A percentile compares a stretch with the other conserved stretches of the same genome.
phyloP scores from a whole-genome alignment of 768 basidiomycete genomes.

The Pisolithus albus region DNA sequence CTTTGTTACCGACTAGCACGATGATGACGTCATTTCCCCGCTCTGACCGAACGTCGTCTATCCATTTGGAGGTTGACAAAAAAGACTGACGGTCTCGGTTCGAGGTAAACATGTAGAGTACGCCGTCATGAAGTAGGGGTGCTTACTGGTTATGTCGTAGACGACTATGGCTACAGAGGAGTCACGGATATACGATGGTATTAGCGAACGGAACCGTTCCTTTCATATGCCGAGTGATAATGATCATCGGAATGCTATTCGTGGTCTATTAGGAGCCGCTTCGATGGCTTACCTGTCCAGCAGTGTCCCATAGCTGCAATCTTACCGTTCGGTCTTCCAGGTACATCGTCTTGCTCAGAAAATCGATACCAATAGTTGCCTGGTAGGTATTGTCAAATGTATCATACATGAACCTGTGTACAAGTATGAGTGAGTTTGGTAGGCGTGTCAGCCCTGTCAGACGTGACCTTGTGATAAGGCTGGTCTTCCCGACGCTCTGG shows the following conservation, averaged over 20 bases:
- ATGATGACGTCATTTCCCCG: slow-evolving; percentile 97
- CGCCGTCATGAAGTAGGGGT: not conserved
- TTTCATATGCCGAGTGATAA: slow-evolving; percentile 23
- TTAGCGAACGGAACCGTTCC: slow-evolving; percentile 96
- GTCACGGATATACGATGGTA: slow-evolving; percentile 98
- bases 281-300: slow-evolving; percentile 64
- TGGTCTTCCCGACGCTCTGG: slow-evolving; percentile 98
- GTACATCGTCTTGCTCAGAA: slow-evolving; percentile 99
- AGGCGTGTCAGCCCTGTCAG: slow-evolving; percentile 3
- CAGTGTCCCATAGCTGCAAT: slow-evolving; percentile 98
- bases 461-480: slow-evolving; percentile 86
- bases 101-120: slow-evolving; percentile 2
- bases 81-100: slow-evolving; percentile 89
- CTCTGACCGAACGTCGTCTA: slow-evolving; percentile 97
- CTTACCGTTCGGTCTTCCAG: slow-evolving; percentile 97
- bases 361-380: slow-evolving; percentile 97
- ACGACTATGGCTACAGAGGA: slow-evolving; percentile 98
- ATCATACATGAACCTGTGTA: slow-evolving; percentile 93
- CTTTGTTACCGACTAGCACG: slow-evolving; percentile 97
- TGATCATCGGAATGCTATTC: slow-evolving; percentile 1
- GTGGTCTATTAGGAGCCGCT: not conserved
- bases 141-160: slow-evolving; percentile 95
- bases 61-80: slow-evolving; percentile 97
- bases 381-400: slow-evolving; percentile 99
- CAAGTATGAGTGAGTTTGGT: slow-evolving; percentile 2